These are phyloP conservation scores for Cryphonectria radicalis DNA, from an alignment of 2,329 filamentous ascomycete genomes.

Conservation along the genomic window DNA sequence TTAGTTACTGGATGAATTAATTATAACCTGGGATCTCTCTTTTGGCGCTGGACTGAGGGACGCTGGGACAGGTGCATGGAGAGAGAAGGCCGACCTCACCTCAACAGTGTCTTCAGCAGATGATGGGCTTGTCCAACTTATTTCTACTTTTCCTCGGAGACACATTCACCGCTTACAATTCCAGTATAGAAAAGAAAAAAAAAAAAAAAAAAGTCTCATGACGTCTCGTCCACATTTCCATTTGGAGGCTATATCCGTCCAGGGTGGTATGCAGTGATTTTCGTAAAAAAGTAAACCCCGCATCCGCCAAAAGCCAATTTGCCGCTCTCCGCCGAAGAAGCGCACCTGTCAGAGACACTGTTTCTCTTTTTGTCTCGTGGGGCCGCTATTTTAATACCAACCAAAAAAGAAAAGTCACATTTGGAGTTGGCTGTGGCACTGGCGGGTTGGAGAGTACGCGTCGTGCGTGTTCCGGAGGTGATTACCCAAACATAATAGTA, in stretches of 20 bases:
- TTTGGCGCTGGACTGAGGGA: not conserved
- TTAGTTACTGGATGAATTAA: not conserved
- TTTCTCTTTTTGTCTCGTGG: not conserved
- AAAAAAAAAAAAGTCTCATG: not conserved
- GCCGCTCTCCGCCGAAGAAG: not conserved
- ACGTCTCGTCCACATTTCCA: not conserved
- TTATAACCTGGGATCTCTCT: not conserved
- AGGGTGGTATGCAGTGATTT: not conserved
- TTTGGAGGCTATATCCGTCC: slow-evolving; percentile 4
- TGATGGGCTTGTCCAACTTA: not conserved
- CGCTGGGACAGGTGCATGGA: not conserved
- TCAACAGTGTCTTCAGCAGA: not conserved
- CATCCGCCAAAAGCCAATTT: not conserved
- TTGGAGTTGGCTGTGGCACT: not conserved
- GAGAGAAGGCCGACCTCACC: not conserved
- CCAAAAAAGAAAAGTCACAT: too few relatives aligned
- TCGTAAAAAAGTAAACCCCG: not conserved
- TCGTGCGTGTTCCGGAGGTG: not conserved
- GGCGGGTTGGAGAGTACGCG: not conserved
- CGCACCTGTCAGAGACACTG: slow-evolving; percentile 9
- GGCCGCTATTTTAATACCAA: not conserved
- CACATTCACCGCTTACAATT: not conserved
- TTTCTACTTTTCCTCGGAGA: not conserved
- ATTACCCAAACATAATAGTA: not conserved
- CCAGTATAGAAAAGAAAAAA: not conserved